Percentiles rank a stretch among this genome's conserved stretches.
Conservation (phyloP, 345 rosid species). For the Populus ilicifolia region DNA sequence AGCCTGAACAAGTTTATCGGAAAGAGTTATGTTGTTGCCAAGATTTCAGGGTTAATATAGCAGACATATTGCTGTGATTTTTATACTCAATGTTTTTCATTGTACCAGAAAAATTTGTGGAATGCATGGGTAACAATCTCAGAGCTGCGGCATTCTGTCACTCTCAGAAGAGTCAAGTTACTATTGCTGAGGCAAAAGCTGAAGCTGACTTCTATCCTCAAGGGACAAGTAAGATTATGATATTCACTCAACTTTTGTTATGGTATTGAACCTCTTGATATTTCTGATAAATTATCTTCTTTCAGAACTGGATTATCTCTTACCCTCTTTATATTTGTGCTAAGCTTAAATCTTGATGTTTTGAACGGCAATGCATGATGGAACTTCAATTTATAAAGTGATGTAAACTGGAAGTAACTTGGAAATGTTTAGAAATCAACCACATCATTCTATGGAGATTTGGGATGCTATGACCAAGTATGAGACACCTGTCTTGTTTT, state of each 20-base stretch:
- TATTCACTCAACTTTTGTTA: slow-evolving; percentile 9
- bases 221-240: slow-evolving; percentile 66
- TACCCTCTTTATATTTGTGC: background rate
- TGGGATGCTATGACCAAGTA: background rate
- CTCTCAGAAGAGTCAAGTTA: slow-evolving; percentile 70
- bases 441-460: background rate
- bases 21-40: background rate
- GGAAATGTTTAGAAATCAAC: background rate
- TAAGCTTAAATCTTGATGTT: background rate
- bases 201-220: slow-evolving; percentile 78
- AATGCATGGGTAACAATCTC: slow-evolving; percentile 78
- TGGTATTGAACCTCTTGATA: slow-evolving; percentile 2
- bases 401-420: background rate
- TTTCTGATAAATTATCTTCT: background rate
- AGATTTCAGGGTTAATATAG: background rate
- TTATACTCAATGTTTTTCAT: slow-evolving; percentile 9
- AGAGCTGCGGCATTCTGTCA: slow-evolving; percentile 71
- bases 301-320: slow-evolving; percentile 5
- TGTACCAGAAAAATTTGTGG: slow-evolving; percentile 70
- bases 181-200: slow-evolving; percentile 66
- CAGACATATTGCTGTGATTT: background rate
- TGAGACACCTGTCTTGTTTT: background rate
- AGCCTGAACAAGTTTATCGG: background rate
- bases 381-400: background rate
- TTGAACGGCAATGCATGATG: background rate